These are phyloP conservation scores for Polyporus arcularius DNA, from an alignment of 768 basidiomycete species.

Conservation along the genomic window DNA sequence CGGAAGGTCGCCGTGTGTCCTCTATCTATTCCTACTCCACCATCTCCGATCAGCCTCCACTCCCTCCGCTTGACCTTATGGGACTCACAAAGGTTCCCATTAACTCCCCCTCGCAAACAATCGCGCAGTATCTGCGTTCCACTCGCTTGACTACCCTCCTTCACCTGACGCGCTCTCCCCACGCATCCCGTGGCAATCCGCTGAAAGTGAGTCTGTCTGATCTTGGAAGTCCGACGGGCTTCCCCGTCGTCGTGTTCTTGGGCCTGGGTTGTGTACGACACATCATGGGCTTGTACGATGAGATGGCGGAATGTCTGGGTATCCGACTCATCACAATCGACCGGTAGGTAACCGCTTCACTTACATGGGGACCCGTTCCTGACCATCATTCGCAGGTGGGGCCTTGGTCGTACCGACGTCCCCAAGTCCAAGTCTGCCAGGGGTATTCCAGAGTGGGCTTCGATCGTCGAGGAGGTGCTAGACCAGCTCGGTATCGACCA, in stretches of 20 bases:
- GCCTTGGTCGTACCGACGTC: slow-evolving; percentile 83
- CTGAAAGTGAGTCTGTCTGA: slow-evolving; percentile 92
- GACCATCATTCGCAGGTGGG: slow-evolving; percentile 64
- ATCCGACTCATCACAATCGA: slow-evolving; percentile 93
- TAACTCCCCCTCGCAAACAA: slow-evolving; percentile 58
- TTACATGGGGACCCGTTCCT: not conserved
- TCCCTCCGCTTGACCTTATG: slow-evolving; percentile 29
- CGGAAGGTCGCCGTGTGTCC: slow-evolving; percentile 25
- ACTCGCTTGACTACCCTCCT: slow-evolving; percentile 81
- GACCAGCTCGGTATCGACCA: slow-evolving; percentile 74
- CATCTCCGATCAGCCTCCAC: slow-evolving; percentile 25
- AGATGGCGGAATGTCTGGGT: slow-evolving; percentile 87
- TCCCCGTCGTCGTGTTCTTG: slow-evolving; percentile 89
- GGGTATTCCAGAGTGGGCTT: slow-evolving; percentile 89
- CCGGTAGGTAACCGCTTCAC: slow-evolving; percentile 49
- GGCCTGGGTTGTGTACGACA: slow-evolving; percentile 94
- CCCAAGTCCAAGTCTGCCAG: slow-evolving; percentile 62
- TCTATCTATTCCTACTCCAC: slow-evolving; percentile 30
- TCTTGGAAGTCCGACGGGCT: slow-evolving; percentile 81
- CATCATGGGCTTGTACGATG: slow-evolving; percentile 93
- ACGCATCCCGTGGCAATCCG: slow-evolving; percentile 72
- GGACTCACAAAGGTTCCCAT: slow-evolving; percentile 47
- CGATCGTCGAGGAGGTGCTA: slow-evolving; percentile 87
- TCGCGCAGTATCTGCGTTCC: slow-evolving; percentile 88
- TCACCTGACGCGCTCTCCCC: slow-evolving; percentile 75